A percentile compares a stretch with the other conserved stretches of the same genome.
phyloP scores from a whole-genome alignment of 108 stramenopile genomes.

The Fragilaria crotonensis region DNA sequence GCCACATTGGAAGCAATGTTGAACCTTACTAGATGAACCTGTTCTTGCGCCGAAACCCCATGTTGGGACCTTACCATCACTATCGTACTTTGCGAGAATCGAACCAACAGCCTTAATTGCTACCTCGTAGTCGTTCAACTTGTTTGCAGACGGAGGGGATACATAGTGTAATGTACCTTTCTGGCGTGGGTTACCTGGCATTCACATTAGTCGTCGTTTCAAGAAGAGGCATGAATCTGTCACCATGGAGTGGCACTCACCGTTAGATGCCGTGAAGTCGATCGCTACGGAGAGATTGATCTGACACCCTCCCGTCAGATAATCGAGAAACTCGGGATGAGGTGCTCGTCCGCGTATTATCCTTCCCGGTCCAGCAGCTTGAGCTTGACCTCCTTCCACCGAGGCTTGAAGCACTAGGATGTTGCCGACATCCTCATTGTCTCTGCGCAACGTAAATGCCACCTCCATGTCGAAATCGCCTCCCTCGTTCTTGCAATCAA shows the following conservation, averaged over 20 bases:
- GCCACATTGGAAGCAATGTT: conserved; percentile 83
- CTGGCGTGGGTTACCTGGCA: conserved; percentile 53
- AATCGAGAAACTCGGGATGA: conserved; percentile 61
- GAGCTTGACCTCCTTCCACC: no score
- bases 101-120: conserved; percentile 72
- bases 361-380: no score
- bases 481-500: conserved; percentile 34
- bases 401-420: conserved; percentile 12
- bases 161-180: conserved; percentile 75
- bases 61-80: conserved; percentile 77
- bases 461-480: conserved; percentile 11
- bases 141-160: conserved; percentile 45
- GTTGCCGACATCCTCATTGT: not conserved
- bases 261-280: conserved; percentile 93
- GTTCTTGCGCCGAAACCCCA: conserved; percentile 93
- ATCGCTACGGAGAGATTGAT: conserved; percentile 79
- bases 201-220: no score
- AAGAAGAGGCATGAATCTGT: no score
- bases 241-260: no score
- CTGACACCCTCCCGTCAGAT: conserved; percentile 65
- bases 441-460: not conserved
- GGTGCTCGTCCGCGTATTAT: no score
- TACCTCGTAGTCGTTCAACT: conserved; percentile 78
- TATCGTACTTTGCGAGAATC: conserved; percentile 83
- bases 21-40: conserved; percentile 65